A percentile compares a stretch with the other conserved stretches of the same genome.
Conservation (phyloP, 2,329 filamentous ascomycete genomes). For the Penicillium sp. region DNA sequence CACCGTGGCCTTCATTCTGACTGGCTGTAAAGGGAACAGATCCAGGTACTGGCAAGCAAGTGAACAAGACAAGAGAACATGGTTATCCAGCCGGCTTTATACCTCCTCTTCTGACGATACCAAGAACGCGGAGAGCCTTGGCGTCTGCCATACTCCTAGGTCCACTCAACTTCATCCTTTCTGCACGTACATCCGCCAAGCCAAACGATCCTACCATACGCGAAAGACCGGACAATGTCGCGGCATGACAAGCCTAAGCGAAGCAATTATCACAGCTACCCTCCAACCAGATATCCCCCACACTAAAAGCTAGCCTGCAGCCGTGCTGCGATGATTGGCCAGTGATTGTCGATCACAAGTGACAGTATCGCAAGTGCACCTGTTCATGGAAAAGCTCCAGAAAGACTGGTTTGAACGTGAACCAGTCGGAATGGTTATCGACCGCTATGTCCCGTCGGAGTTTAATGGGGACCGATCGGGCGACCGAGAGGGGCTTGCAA, state of each 20-base stretch:
- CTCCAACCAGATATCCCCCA: background rate
- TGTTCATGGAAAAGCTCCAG: background rate
- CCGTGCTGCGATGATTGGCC: background rate
- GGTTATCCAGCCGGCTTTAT: background rate
- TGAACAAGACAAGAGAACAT: background rate
- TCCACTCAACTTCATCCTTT: background rate
- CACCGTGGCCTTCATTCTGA: slow-evolving; percentile 20
- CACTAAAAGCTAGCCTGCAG: background rate
- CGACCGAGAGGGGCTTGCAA: slow-evolving; percentile 7
- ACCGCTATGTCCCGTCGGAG: slow-evolving; percentile 6
- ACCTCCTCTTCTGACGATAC: background rate
- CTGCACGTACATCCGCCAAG: slow-evolving; percentile 4
- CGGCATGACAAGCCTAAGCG: slow-evolving; percentile 5
- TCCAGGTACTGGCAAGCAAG: background rate
- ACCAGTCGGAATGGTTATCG: background rate
- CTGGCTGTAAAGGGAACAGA: background rate
- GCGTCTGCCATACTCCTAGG: background rate
- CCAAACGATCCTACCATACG: slow-evolving; percentile 11
- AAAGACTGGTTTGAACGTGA: background rate
- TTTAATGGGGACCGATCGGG: slow-evolving; percentile 11
- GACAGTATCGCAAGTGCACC: background rate
- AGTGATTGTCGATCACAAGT: background rate
- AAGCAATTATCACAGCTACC: background rate
- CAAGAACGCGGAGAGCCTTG: background rate
- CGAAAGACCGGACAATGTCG: slow-evolving; percentile 9